Base-by-base conservation (phyloP, 306 rosid genomes). In the Pterocarpus macrocarpus region DNA sequence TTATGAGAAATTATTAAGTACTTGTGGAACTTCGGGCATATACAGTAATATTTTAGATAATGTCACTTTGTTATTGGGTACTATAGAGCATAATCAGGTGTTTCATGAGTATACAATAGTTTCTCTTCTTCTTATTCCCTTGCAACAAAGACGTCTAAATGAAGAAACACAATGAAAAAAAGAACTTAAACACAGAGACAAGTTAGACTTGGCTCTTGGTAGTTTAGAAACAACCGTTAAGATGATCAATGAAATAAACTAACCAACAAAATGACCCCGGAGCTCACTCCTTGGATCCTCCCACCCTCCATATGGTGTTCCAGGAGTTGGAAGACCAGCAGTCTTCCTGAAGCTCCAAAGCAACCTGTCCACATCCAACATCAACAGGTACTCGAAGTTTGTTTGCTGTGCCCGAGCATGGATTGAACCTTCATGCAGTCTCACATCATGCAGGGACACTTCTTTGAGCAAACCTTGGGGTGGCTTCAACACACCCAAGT, bases 201-300 rank as follows among this genome's bases (percentile, higher is more conserved):
- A 38, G 41, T 43, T 43, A 43, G 47, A 41, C 0, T 41, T 41
- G 45, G 45, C 45, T 5, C 5, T 41, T 41, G 5, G 28, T 22
- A 36, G 5, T 38, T 38, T 38, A 38, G 4, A 38, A 38, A 38
- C 41, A 38, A 38, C 41, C 4, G 17, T 49, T 45, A 16, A 50
- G 15, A 56, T 33, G 32, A 71, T 33, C 0, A 36, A 67, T 36
- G 75, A 69, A 11, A 11, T 11, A 28, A 63, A 75, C 73, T 61
- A 59, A 93, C 97, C 97, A 69, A 93, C 97, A 78, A 91, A 93
- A 85, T 93, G 97, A 55, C 97, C 97, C 12, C 97, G 87, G 14
- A 93, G 91, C 83, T 93, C 97, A 44, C 44, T 3, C 36, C 4
- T 1, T 4, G 92, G 73, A n/a, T 4, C 83, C 73, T 93, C 97